These are phyloP conservation scores for Teratosphaeria pseudoeucalypti DNA, from an alignment of 2,329 filamentous ascomycete species.

Conservation along the genomic window DNA sequence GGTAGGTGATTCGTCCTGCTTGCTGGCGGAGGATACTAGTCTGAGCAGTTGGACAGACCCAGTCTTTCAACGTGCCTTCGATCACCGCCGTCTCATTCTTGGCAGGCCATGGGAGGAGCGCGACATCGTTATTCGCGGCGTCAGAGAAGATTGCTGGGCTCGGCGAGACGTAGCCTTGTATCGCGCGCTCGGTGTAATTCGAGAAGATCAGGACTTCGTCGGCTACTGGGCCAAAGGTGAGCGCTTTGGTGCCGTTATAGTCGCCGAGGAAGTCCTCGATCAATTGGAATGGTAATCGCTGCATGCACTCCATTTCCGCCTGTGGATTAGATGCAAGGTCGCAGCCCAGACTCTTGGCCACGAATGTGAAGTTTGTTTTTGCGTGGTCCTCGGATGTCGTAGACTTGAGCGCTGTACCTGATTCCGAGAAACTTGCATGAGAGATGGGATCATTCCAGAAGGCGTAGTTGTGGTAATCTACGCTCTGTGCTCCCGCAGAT, in stretches of 20 bases:
- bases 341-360: conserved; percentile 29
- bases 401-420: conserved; percentile 32
- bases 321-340: conserved; percentile 10
- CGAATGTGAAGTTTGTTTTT: conserved; percentile 29
- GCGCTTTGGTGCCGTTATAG: conserved; percentile 18
- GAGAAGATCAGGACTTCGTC: conserved; percentile 20
- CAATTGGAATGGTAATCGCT: conserved; percentile 18
- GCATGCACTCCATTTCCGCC: conserved; percentile 29
- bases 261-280: conserved; percentile 26
- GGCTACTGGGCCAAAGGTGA: conserved; percentile 7
- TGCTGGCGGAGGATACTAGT: conserved; percentile 11
- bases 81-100: conserved; percentile 1
- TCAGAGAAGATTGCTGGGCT: conserved; percentile 27
- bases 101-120: conserved; percentile 21
- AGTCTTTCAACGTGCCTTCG: not conserved
- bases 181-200: conserved; percentile 25
- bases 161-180: conserved; percentile 20
- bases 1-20: conserved; percentile 8
- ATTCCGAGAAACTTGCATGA: conserved; percentile 37
- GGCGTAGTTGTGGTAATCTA: conserved; percentile 42
- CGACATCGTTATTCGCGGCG: conserved; percentile 23
- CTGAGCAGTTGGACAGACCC: not conserved
- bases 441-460: conserved; percentile 40
- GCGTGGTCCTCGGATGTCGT: conserved; percentile 15
- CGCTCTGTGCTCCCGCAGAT: conserved; percentile 26